Conservation (phyloP, 2,329 filamentous ascomycete species). For the Hypoxylon sp. region DNA sequence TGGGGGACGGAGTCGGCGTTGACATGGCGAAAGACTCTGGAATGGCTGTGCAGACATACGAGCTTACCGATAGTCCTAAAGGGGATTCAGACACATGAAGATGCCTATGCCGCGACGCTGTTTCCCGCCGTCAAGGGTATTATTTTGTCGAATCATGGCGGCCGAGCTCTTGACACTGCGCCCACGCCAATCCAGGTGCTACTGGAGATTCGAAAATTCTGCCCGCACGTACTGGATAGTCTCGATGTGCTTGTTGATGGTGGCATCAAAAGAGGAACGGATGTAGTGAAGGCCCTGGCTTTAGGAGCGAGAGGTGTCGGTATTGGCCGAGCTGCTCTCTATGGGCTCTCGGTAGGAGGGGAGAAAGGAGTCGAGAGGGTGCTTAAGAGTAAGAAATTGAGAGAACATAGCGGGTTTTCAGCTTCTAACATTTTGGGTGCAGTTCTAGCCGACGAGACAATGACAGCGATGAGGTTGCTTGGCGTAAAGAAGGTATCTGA, state of each 20-base stretch:
- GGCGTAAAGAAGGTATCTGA: conserved; percentile 47
- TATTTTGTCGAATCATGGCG: conserved; percentile 91
- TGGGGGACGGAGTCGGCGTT: conserved; percentile 86
- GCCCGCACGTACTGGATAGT: conserved; percentile 55
- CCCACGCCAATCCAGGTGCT: conserved; percentile 55
- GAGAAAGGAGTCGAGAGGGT: conserved; percentile 71
- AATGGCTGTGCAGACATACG: conserved; percentile 86
- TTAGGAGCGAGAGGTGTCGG: conserved; percentile 59
- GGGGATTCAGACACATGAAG: conserved; percentile 94
- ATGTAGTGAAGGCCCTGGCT: conserved; percentile 58
- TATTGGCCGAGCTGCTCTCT: conserved; percentile 64
- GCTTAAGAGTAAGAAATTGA: conserved; percentile 65
- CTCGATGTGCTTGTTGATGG: conserved; percentile 56
- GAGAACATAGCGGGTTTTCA: too few species aligned
- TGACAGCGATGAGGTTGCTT: conserved; percentile 50
- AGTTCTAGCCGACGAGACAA: conserved; percentile 51
- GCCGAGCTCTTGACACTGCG: conserved; percentile 78
- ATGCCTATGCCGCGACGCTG: conserved; percentile 81
- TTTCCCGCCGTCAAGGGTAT: conserved; percentile 82
- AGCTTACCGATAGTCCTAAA: conserved; percentile 90
- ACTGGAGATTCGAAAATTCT: conserved; percentile 54
- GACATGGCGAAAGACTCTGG: conserved; percentile 84
- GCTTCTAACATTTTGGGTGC: conserved; percentile 5
- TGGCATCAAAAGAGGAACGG: conserved; percentile 57
- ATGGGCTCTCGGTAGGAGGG: conserved; percentile 64